Evolutionary conservation across 2,329 filamentous ascomycete species (phyloP), one percentile per base, ranked within the genome.

Genomic region (Emmonsia crescens): DNA sequence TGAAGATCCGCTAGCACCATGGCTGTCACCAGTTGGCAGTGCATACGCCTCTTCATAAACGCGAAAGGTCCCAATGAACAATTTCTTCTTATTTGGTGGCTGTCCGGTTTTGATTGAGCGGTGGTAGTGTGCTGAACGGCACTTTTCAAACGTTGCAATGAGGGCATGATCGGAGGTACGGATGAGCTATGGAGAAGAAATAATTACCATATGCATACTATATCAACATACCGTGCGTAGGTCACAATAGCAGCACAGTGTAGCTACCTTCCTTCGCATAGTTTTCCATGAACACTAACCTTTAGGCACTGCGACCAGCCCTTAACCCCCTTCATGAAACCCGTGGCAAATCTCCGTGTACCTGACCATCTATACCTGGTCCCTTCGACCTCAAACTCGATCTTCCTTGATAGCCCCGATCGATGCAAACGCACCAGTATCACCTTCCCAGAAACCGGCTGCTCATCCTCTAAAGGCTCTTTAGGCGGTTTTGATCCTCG

Each of bases 41-140:
- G 16, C 33, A 55, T 60, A 55, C 16, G 59, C 59, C 36, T 24
- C 38, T 19, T 49, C 46, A 38, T 60, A 40, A 14, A 55, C 8
- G 36, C 48, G 27, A 36, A 52, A 36, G 12, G 9, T 29, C 14
- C 48, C 49, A n/a, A 44, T 55, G n/a, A 55, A 60, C 31, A 19
- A 21, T 33, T 60, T 60, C 21, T 59, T 59, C 36, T 49, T 60
- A 27, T 60, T 60, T 9, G 59, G 59, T 19, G 49, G 59, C 29
- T 38, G 44, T 19, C 36, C 59, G n/a, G 59, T 40, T 60, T 60
- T 60, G n/a, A 60, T 60, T 19, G 59, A 60, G 44, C 33, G 16
- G 44, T 31, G 57, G 36, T 59, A 59, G 12, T n/a, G 29, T 21
- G 57, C 40, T 52, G 44, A 49, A 8, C 57, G 44, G 31, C 33